Conservation (phyloP, 2,329 filamentous ascomycete species). For the Curvularia sp. region DNA sequence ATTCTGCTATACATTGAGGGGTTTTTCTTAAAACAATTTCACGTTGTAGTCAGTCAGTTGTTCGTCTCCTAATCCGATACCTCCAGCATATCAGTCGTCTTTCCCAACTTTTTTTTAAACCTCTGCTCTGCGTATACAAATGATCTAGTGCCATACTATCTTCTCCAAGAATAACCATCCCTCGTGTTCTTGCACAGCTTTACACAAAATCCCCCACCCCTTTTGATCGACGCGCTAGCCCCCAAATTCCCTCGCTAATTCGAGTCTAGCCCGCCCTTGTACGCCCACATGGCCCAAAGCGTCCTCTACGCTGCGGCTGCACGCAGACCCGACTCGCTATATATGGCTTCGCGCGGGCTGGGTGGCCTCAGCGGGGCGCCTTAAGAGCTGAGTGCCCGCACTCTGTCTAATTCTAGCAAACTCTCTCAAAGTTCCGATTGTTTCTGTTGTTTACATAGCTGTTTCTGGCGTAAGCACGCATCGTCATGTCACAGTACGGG, state of each 20-base stretch:
- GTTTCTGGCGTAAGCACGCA: too few relatives aligned
- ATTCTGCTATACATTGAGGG: conserved; percentile 20
- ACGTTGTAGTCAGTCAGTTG: background rate
- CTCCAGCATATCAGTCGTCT: background rate
- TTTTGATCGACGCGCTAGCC: conserved; percentile 4
- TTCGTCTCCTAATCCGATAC: background rate
- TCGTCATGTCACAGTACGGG: conserved; percentile 46
- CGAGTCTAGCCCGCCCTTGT: conserved; percentile 4
- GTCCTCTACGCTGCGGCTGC: conserved; percentile 22
- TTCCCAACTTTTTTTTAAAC: background rate
- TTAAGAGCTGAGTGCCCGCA: background rate
- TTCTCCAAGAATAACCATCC: background rate
- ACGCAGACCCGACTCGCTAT: conserved; percentile 3
- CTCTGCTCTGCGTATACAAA: too few relatives aligned
- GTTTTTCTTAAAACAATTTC: background rate
- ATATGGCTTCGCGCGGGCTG: conserved; percentile 6
- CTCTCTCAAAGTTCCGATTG: background rate
- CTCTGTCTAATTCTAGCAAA: background rate
- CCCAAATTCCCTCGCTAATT: conserved; percentile 13
- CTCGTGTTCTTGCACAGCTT: background rate
- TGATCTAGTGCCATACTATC: background rate
- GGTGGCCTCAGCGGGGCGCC: conserved; percentile 3
- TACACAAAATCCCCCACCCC: background rate
- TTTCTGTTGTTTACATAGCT: too few relatives aligned
- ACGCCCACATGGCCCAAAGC: conserved; percentile 18